phyloP scores from a whole-genome alignment of 371 early-diverging fungal species.

The Neoconidiobolus thromboides region DNA sequence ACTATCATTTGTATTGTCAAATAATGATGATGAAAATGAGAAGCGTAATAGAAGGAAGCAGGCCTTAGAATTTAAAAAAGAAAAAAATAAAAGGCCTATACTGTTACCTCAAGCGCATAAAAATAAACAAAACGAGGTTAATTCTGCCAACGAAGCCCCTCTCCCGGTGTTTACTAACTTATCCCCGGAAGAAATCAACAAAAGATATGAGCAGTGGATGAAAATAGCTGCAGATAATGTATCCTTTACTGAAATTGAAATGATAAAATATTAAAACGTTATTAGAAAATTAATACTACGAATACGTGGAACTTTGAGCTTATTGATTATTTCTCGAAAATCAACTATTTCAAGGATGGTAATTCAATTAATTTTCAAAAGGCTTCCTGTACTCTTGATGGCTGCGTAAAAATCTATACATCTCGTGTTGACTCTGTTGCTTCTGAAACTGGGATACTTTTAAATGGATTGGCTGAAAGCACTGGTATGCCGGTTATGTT shows the following conservation, averaged over 20 bases:
- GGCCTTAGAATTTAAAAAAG: not conserved
- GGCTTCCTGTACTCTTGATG: constrained; percentile 97
- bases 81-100: not conserved
- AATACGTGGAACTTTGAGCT: constrained; percentile 97
- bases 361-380: constrained; percentile 98
- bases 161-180: constrained; percentile 7
- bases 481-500: constrained; percentile 17
- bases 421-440: constrained; percentile 97
- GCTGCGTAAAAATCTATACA: constrained; percentile 97
- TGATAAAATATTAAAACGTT: not conserved
- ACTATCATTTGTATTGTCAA: too few relatives aligned
- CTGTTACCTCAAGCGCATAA: not conserved
- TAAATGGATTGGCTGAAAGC: constrained; percentile 67
- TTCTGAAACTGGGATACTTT: constrained; percentile 80
- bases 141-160: not conserved
- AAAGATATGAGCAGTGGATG: constrained; percentile 74
- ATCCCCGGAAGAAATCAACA: constrained; percentile 10
- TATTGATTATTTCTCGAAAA: constrained; percentile 96
- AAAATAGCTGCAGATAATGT: constrained; percentile 94
- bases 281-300: constrained; percentile 88
- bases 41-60: constrained; percentile 4
- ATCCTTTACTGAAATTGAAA: constrained; percentile 3
- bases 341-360: constrained; percentile 83
- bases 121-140: not conserved
- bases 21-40: constrained; percentile 10